Conservation (phyloP, 352 stramenopile genomes). For the Pythium vanterpoolii region DNA sequence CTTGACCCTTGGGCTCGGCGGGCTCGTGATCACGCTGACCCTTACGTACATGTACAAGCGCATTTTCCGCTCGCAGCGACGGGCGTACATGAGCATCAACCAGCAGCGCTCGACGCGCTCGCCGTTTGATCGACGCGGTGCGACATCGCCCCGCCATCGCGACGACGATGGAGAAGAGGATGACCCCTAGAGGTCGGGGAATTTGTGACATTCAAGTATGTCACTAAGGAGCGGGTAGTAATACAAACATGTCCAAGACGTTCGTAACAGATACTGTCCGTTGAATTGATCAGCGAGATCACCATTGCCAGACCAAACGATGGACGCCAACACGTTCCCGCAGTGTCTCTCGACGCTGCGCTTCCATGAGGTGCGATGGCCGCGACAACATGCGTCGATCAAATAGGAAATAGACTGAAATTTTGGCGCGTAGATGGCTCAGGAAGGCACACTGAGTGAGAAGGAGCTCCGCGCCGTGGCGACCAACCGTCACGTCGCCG, state of each 20-base stretch:
- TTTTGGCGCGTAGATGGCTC: constrained; percentile 22
- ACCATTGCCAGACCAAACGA: not conserved
- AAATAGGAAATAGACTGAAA: not conserved
- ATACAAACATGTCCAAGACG: constrained; percentile 4
- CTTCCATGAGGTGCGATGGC: constrained; percentile 53
- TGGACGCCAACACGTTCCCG: constrained; percentile 37
- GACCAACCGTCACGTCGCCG: constrained; percentile 31
- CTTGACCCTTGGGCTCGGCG: constrained; percentile 57
- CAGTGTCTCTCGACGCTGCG: constrained; percentile 58
- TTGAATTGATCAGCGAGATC: not conserved
- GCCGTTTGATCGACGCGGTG: constrained; percentile 20
- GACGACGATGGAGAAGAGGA: constrained; percentile 43
- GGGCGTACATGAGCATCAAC: constrained; percentile 76
- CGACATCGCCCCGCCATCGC: constrained; percentile 19
- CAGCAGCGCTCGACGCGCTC: constrained; percentile 32
- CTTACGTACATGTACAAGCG: constrained; percentile 67
- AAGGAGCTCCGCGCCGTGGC: constrained; percentile 40
- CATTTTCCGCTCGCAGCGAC: constrained; percentile 52
- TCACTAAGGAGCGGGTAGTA: not conserved
- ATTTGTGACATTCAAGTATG: constrained; percentile 4
- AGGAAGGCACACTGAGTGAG: constrained; percentile 28
- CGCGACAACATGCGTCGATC: not conserved
- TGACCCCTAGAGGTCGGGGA: not conserved
- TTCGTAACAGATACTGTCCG: constrained; percentile 8
- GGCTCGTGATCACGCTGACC: constrained; percentile 55